phyloP scores from a whole-genome alignment of 805 yeast species.

The Ogataea saltuana region DNA sequence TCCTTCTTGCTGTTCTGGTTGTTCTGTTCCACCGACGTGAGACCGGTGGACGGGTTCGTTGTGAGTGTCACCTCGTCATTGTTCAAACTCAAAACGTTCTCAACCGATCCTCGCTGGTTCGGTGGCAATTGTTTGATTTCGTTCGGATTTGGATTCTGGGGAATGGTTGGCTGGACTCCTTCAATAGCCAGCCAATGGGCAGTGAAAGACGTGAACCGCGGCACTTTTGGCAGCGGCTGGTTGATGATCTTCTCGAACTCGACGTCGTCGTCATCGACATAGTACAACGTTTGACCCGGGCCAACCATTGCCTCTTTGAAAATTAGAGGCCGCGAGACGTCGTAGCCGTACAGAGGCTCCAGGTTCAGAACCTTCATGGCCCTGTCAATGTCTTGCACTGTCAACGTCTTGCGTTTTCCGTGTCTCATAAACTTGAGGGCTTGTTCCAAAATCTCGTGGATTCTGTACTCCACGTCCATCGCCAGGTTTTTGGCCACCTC shows the following conservation, averaged over 20 bases:
- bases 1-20: slow-evolving; percentile 41
- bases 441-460: slow-evolving; percentile 92
- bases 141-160: slow-evolving; percentile 86
- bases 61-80: slow-evolving; percentile 41
- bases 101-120: slow-evolving; percentile 78
- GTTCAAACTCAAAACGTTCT: slow-evolving; percentile 55
- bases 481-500: slow-evolving; percentile 94
- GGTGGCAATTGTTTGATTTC: slow-evolving; percentile 82
- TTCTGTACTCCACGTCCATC: slow-evolving; percentile 98
- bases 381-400: slow-evolving; percentile 77
- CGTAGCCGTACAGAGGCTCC: slow-evolving; percentile 93
- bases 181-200: slow-evolving; percentile 98
- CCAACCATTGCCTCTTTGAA: slow-evolving; percentile 87
- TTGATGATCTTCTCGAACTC: slow-evolving; percentile 93
- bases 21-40: slow-evolving; percentile 31
- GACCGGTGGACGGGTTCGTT: slow-evolving; percentile 32
- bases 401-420: slow-evolving; percentile 76
- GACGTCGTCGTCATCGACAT: slow-evolving; percentile 86
- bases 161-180: slow-evolving; percentile 97
- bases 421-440: slow-evolving; percentile 96
- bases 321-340: slow-evolving; percentile 64
- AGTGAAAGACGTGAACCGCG: slow-evolving; percentile 87
- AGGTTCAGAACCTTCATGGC: slow-evolving; percentile 85
- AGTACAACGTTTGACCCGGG: slow-evolving; percentile 91
- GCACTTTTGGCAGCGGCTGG: slow-evolving; percentile 93